Conservation (phyloP, 352 stramenopile species). For the Phytophthora pseudosyringae region DNA sequence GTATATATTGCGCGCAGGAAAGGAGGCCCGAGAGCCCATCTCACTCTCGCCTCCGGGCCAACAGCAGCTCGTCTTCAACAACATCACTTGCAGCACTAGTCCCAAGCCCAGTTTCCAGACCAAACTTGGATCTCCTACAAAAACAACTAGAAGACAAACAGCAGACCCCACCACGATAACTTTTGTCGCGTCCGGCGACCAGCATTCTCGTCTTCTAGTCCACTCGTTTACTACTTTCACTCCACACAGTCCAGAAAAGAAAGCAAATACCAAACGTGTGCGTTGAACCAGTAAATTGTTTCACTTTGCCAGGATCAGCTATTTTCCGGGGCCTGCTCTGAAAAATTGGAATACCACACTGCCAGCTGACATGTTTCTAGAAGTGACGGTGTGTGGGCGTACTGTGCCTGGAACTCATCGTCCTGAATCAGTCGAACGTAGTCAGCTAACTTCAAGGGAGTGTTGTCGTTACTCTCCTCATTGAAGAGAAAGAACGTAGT, state of each 20-base stretch:
- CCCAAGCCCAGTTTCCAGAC: background rate
- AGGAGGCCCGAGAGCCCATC: conserved; percentile 30
- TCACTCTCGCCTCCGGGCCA: conserved; percentile 17
- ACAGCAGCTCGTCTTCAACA: conserved; percentile 30
- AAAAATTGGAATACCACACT: conserved; percentile 13
- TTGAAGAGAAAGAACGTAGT: conserved; percentile 53
- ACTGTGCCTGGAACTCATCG: conserved; percentile 30
- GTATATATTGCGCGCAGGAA: conserved; percentile 33
- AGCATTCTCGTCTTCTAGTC: conserved; percentile 33
- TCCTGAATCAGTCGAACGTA: conserved; percentile 21
- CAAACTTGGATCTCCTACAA: conserved; percentile 8
- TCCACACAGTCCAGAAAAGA: conserved; percentile 10
- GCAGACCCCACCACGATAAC: conserved; percentile 15
- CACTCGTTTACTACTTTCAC: conserved; percentile 27
- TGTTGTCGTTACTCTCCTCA: conserved; percentile 8
- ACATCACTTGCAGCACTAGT: conserved; percentile 25
- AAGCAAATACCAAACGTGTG: conserved; percentile 11
- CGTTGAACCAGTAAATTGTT: conserved; percentile 19
- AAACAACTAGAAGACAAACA: conserved; percentile 1
- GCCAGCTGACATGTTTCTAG: conserved; percentile 27
- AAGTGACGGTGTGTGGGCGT: conserved; percentile 34
- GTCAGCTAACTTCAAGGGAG: conserved; percentile 2
- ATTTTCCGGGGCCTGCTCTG: background rate
- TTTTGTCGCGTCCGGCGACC: conserved; percentile 32
- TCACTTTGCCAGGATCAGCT: conserved; percentile 1